These are phyloP conservation scores for Plasmodium vinckei DNA, from an alignment of 169 alveolate species.

Conservation along the genomic window DNA sequence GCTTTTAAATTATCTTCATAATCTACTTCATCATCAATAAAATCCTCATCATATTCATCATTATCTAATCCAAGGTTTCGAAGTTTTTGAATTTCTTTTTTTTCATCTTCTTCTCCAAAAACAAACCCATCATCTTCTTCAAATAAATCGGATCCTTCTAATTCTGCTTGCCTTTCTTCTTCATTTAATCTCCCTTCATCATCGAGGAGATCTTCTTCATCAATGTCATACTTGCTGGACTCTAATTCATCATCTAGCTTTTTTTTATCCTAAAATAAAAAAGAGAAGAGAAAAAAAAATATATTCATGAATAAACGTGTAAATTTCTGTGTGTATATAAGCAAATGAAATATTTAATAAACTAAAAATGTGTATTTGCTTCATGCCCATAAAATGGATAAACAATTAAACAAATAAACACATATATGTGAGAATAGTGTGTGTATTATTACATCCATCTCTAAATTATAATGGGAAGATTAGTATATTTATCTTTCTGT, in stretches of 20 bases:
- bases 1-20: conserved; percentile 89
- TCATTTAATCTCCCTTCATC: conserved; percentile 82
- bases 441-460: conserved; percentile 41
- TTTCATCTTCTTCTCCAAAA: conserved; percentile 82
- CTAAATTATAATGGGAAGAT: conserved; percentile 8
- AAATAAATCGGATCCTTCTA: conserved; percentile 86
- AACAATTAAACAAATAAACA: conserved; percentile 7
- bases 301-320: neutral
- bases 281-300: neutral
- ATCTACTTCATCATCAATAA: conserved; percentile 87
- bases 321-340: neutral
- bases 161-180: conserved; percentile 83
- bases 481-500: neutral
- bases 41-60: conserved; percentile 89
- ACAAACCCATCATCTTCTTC: conserved; percentile 86
- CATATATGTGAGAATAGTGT: neutral
- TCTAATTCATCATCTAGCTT: conserved; percentile 77
- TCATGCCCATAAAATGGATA: too few species aligned
- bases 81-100: conserved; percentile 84
- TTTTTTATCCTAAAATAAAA: conserved; percentile 29
- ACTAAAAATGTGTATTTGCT: too few species aligned
- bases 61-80: conserved; percentile 84
- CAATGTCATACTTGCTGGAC: conserved; percentile 82
- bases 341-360: neutral
- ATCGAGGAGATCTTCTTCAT: conserved; percentile 83